Conservation (phyloP, 2,329 filamentous ascomycete genomes). For the Alternaria postmessia region DNA sequence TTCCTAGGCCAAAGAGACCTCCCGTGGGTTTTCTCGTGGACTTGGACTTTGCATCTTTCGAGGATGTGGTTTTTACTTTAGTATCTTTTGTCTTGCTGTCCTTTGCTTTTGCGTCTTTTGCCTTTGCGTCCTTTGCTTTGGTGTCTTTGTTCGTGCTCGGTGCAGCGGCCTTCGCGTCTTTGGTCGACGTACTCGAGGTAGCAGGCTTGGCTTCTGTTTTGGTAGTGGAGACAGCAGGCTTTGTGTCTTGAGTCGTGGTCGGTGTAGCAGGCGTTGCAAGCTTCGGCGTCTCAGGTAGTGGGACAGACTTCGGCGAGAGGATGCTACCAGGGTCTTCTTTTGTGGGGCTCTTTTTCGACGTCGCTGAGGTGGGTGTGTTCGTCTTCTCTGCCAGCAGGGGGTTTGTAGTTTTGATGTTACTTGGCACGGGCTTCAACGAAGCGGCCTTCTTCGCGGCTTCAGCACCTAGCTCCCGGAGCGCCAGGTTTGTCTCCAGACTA, state of each 20-base stretch:
- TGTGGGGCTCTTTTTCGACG: conserved; percentile 40
- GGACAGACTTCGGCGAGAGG: conserved; percentile 36
- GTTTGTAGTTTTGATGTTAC: conserved; percentile 48
- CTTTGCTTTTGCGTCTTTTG: conserved; percentile 3
- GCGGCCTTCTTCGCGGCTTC: conserved; percentile 49
- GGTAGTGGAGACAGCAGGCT: not conserved
- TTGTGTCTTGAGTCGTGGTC: conserved; percentile 4
- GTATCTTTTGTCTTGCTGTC: conserved; percentile 6
- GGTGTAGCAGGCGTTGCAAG: conserved; percentile 16
- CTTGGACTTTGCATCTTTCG: conserved; percentile 6
- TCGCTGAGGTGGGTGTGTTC: conserved; percentile 33
- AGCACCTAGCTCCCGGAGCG: conserved; percentile 47
- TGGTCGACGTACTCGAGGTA: not conserved
- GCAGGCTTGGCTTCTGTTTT: conserved; percentile 5
- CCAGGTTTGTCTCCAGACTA: conserved; percentile 45
- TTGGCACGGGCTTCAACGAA: conserved; percentile 44
- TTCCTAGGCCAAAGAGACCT: conserved; percentile 13
- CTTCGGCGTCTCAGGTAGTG: conserved; percentile 38
- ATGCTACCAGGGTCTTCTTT: conserved; percentile 21
- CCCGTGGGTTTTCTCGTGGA: conserved; percentile 11
- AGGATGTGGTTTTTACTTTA: conserved; percentile 1
- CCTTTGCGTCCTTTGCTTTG: conserved; percentile 8
- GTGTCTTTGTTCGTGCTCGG: conserved; percentile 4
- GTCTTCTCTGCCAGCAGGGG: conserved; percentile 46
- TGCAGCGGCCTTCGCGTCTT: conserved; percentile 6